Evolutionary conservation across 2,329 filamentous ascomycete genomes (phyloP), one percentile per base, ranked within the genome.

Genomic region (Keithomyces neogunnii): DNA sequence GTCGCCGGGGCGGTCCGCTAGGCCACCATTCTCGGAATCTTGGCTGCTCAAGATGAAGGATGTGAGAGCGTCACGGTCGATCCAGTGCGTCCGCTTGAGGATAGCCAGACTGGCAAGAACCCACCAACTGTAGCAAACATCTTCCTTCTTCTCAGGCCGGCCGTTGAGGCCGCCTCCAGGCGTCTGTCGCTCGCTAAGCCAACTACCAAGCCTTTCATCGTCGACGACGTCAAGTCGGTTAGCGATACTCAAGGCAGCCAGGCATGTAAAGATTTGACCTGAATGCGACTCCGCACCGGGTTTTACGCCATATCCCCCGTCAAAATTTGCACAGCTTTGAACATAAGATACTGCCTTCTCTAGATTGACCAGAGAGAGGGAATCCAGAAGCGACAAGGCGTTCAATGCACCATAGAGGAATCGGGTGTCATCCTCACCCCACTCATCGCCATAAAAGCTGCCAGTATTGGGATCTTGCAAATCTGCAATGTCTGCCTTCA

Each of bases 121-220:
- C 93, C 93, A 99, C 93, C 93, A 99, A 66, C 89, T 96, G 71
- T 99, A 99, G 72, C 93, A 99, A 11, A 96, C 92, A 66, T 99
- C 93, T 66, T 96, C 92, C 56, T 88, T 73, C 74, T 99, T 99
- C 71, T 97, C 93, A 0, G 93, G 93, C 47, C 93, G 80, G 3
- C 93, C 93, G 65, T 99, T 99, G 48, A 99, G 73, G 0, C 93
- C 93, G 32, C 93, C 93, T 46, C 85, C 85, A 8, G 88, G 80
- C 31, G 95, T 75, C 66, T 99, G 93, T 56, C 93, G 81, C 70
- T 99, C 93, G 67, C 90, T 95, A 50, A 99, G 75, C 93, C 93
- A 99, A 47, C 83, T 81, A 19, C 85, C 91, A 4, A 97, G 74
- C 59, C 86, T 87, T 64, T 96, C 89, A 55, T 80, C 80, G 63